Conservation (phyloP, 768 basidiomycete species). For the Boletus speciosus region DNA sequence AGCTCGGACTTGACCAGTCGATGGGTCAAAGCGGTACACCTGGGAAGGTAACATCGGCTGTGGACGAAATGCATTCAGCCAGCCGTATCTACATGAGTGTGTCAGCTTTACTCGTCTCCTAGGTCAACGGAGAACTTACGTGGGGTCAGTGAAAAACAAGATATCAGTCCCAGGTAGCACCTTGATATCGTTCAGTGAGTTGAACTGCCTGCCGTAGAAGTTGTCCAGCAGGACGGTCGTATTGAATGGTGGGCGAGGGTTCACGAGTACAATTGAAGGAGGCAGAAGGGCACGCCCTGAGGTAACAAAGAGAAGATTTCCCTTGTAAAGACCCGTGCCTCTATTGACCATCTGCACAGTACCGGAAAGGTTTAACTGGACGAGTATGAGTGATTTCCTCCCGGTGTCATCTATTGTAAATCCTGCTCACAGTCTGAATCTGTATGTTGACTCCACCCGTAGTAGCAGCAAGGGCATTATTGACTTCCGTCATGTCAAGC, state of each 20-base stretch:
- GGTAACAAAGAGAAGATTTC: conserved; percentile 56
- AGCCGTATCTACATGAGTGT: conserved; percentile 51
- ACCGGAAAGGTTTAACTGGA: conserved; percentile 55
- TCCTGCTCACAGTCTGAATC: conserved; percentile 36
- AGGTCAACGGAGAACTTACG: conserved; percentile 38
- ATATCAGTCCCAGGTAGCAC: conserved; percentile 63
- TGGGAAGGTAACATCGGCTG: conserved; percentile 65
- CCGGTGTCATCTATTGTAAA: background rate
- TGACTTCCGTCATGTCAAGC: conserved; percentile 59
- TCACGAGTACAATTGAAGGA: conserved; percentile 61
- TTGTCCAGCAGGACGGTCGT: conserved; percentile 72
- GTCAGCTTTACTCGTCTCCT: background rate
- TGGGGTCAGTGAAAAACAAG: conserved; percentile 74
- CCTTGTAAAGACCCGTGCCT: conserved; percentile 60
- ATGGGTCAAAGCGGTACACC: conserved; percentile 71
- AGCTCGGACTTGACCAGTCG: conserved; percentile 59
- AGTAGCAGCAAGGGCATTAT: conserved; percentile 37
- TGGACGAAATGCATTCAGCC: conserved; percentile 62
- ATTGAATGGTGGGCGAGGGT: conserved; percentile 62
- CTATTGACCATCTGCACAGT: conserved; percentile 70
- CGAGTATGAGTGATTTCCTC: conserved; percentile 1
- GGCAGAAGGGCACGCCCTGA: conserved; percentile 64
- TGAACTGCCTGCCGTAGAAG: conserved; percentile 78
- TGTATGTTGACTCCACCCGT: conserved; percentile 45
- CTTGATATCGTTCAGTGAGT: conserved; percentile 78